Evolutionary conservation across 1,139 yeast species (phyloP).

Genomic region (Hemisphaericaspora lyxosophila): DNA sequence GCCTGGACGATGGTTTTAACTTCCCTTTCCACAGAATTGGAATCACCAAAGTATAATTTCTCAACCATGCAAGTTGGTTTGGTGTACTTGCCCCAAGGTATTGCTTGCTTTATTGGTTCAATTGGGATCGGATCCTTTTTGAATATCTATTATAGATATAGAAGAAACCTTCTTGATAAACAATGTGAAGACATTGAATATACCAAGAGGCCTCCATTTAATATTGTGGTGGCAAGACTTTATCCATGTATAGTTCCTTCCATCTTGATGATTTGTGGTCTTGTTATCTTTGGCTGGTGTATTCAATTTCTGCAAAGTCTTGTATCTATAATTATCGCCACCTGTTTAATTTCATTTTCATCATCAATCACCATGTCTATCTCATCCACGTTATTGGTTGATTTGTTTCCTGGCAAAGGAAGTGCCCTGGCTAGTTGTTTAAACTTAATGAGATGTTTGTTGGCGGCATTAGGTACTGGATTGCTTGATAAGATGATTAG

Average conservation of each 20-base stretch:
- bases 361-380: slow-evolving; percentile 29
- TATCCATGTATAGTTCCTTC: slow-evolving; percentile 28
- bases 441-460: slow-evolving; percentile 35
- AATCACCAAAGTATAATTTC: slow-evolving; percentile 30
- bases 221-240: slow-evolving; percentile 27
- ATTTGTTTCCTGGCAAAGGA: slow-evolving; percentile 33
- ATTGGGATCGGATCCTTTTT: slow-evolving; percentile 29
- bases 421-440: slow-evolving; percentile 39
- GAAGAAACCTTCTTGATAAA: slow-evolving; percentile 20
- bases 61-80: slow-evolving; percentile 37
- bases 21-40: slow-evolving; percentile 32
- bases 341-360: slow-evolving; percentile 30
- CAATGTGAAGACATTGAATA: slow-evolving; percentile 14
- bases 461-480: slow-evolving; percentile 37
- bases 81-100: slow-evolving; percentile 41
- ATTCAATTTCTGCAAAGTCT: slow-evolving; percentile 26
- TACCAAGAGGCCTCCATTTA: slow-evolving; percentile 26
- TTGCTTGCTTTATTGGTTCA: slow-evolving; percentile 31
- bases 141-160: slow-evolving; percentile 28
- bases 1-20: slow-evolving; percentile 39
- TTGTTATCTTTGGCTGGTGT: slow-evolving; percentile 44
- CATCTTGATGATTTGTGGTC: slow-evolving; percentile 24
- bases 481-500: slow-evolving; percentile 30
- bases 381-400: slow-evolving; percentile 38
- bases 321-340: slow-evolving; percentile 32